Percentiles rank a stretch among this genome's conserved stretches.
Evolutionary conservation across 1,139 yeast genomes (phyloP).

Genomic region (Waltiozyma solani): DNA sequence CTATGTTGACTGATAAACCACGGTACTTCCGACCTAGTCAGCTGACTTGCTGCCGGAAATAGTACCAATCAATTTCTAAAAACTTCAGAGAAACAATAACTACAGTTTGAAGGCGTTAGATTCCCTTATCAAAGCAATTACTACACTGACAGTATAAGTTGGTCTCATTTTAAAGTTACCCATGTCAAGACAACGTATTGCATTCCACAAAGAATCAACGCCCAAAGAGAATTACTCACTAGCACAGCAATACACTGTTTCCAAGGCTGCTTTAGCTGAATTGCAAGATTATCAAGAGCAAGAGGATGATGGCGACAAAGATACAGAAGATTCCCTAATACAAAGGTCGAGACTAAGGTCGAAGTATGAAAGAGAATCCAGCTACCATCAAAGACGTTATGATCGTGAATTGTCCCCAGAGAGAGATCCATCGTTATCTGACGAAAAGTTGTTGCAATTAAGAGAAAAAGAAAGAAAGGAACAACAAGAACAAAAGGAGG

Average conservation of each 20-base stretch:
- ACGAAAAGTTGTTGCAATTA: constrained; percentile 13
- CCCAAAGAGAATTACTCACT: constrained; percentile 9
- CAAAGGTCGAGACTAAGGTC: constrained; percentile 23
- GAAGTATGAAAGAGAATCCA: constrained; percentile 26
- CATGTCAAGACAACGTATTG: neutral
- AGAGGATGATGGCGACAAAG: constrained; percentile 24
- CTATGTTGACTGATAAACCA: too few species aligned
- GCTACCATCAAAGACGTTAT: constrained; percentile 32
- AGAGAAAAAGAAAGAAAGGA: constrained; percentile 20
- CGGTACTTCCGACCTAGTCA: too few species aligned
- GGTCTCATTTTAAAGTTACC: too few species aligned
- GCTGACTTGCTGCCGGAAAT: too few species aligned
- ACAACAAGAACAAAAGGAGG: constrained; percentile 9
- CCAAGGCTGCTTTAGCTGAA: constrained; percentile 20
- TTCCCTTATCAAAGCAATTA: too few species aligned
- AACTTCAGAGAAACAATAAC: too few species aligned
- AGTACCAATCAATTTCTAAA: too few species aligned
- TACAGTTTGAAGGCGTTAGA: too few species aligned
- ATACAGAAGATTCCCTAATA: constrained; percentile 28
- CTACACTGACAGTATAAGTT: too few species aligned
- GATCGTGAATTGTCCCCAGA: constrained; percentile 24
- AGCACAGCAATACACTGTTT: constrained; percentile 26
- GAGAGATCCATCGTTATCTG: constrained; percentile 17
- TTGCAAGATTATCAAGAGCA: constrained; percentile 9
- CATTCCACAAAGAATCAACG: neutral